Percentiles rank a stretch among this genome's conserved stretches.
Evolutionary conservation across 371 early-diverging fungal species (phyloP).

Genomic region (Mortierella sp.): DNA sequence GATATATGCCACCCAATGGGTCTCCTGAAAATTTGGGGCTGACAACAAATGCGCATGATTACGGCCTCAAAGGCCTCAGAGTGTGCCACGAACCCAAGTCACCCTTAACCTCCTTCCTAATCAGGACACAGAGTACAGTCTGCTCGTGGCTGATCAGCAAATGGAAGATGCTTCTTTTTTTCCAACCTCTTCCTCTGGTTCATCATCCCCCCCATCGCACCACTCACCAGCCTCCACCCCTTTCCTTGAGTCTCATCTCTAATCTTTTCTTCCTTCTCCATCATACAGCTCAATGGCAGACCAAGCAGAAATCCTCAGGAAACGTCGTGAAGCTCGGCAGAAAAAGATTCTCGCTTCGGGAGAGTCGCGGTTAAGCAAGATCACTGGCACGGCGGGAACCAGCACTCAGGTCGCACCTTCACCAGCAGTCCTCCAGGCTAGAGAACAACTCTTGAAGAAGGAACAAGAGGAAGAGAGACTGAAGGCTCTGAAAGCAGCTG

Average conservation of each 20-base stretch:
- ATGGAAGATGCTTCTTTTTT: not conserved
- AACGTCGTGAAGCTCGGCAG: conserved; percentile 70
- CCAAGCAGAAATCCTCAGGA: conserved; percentile 65
- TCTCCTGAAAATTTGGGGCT: not conserved
- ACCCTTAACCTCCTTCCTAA: conserved; percentile 9
- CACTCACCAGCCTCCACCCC: not conserved
- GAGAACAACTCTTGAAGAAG: conserved; percentile 45
- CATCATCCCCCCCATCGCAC: conserved; percentile 1
- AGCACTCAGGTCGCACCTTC: conserved; percentile 46
- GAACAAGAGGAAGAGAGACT: conserved; percentile 45
- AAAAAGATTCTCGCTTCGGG: conserved; percentile 71
- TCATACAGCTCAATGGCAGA: conserved; percentile 50
- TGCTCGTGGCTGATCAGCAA: conserved; percentile 2
- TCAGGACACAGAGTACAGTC: not conserved
- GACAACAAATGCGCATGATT: conserved; percentile 4
- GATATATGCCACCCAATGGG: not conserved
- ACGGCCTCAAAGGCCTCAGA: too few relatives aligned
- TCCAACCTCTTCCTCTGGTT: not conserved
- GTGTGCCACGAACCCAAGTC: not conserved
- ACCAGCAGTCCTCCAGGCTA: conserved; percentile 43
- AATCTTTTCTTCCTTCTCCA: not conserved
- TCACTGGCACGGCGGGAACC: conserved; percentile 63
- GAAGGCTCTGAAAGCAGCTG: conserved; percentile 21
- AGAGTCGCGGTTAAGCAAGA: conserved; percentile 66
- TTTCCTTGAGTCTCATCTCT: not conserved